Base-by-base conservation (phyloP, 257 asterid genomes). In the Solanum piurae region DNA sequence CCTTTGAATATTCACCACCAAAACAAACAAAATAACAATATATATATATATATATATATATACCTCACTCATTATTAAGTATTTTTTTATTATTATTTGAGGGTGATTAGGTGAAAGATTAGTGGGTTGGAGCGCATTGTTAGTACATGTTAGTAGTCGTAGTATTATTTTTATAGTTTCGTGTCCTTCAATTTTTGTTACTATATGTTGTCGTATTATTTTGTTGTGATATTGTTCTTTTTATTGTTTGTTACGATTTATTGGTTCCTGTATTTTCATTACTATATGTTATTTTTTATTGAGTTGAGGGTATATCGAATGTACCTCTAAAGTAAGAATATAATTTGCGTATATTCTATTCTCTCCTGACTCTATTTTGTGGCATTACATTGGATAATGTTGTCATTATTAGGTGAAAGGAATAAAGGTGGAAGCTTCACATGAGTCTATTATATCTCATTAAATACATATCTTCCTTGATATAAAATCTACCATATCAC, bases 381-480 rank as follows among this genome's bases (percentile, higher is more conserved):
- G 14, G 12, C 6, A n/a, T 23, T 23, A 62, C 12, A 10, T n/a
- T n/a, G 6, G 31, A n/a, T n/a, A 62, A n/a, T 62, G 16, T 62
- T 9, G 31, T 62, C 4, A 6, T 62, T 9, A 62, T 62, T 62
- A n/a, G 71, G 71, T n/a, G 29, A 62, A 62, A n/a, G 71, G 16
- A 62, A 62, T 62, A n/a, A 14, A 62, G 71, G 14, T n/a, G 27
- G 85, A 80, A 80, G 69, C 69, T 80, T 80, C 85, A 46, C 10
- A 46, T 31, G 29, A 29, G 42, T 49, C 34, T 29, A 77, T 77
- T 9, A 13, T 25, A 14, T 20, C 29, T 46, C 69, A 80, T 80
- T 46, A 80, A 16, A 27, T 80, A 80, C 4, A 5, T 46, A 29
- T 13, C 9, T 18, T 80, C 27, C 68, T n/a, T 16, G 0, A 9